These are phyloP conservation scores for Mycena leptocephala DNA, from an alignment of 768 basidiomycete species.

Conservation along the genomic window DNA sequence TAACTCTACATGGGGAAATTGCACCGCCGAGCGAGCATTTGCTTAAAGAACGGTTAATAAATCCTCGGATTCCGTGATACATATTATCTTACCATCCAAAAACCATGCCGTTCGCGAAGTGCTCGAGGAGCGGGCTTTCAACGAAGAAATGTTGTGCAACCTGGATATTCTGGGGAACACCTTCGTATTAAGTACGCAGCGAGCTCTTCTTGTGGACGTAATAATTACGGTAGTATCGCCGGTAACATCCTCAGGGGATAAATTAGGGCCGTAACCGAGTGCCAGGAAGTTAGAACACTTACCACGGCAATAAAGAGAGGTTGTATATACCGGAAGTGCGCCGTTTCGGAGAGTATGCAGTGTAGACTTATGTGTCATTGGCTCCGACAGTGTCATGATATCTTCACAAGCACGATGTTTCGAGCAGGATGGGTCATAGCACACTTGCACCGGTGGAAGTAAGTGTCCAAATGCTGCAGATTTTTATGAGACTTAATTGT, in stretches of 20 bases:
- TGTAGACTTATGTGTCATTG: too few species aligned
- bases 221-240: constrained; percentile 7
- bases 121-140: background rate
- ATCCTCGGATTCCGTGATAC: too few species aligned
- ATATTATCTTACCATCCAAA: constrained; percentile 5
- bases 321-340: constrained; percentile 42
- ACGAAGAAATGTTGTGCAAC: constrained; percentile 5
- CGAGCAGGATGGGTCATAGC: background rate
- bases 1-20: too few species aligned
- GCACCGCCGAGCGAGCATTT: too few species aligned
- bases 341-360: too few species aligned
- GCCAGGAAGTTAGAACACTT: background rate
- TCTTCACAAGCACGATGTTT: background rate
- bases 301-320: constrained; percentile 44
- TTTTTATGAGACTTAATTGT: background rate
- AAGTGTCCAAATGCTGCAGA: background rate
- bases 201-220: constrained; percentile 13
- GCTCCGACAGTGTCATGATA: background rate
- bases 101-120: constrained; percentile 7
- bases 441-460: background rate
- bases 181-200: background rate
- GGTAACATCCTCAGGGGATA: background rate
- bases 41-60: too few species aligned
- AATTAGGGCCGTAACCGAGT: background rate
- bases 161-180: background rate